Conservation (phyloP, 164 flowering plant genomes). For the Sextonia rubra region DNA sequence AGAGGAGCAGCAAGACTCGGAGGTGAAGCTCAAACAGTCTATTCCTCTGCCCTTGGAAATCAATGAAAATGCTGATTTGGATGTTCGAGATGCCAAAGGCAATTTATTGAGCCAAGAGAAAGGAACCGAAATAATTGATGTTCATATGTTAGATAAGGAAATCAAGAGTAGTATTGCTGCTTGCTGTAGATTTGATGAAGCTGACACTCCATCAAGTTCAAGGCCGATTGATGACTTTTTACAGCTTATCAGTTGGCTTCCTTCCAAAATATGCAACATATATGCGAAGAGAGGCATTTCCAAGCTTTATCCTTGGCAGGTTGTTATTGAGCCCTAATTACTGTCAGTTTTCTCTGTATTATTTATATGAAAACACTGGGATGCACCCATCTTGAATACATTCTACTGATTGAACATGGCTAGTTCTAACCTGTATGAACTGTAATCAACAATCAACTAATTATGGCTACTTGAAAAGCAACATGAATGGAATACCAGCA, state of each 20-base stretch:
- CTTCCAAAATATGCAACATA: constrained; percentile 65
- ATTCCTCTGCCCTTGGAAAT: constrained; percentile 4
- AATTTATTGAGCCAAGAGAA: constrained; percentile 15
- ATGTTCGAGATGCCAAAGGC: constrained; percentile 12
- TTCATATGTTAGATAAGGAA: constrained; percentile 18
- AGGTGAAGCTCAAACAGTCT: constrained; percentile 10
- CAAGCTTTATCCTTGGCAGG: constrained; percentile 93
- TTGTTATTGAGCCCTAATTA: constrained; percentile 14
- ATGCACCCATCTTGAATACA: no score
- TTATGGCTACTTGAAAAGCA: no score
- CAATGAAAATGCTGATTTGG: constrained; percentile 3
- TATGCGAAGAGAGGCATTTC: constrained; percentile 72
- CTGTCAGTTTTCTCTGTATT: neutral
- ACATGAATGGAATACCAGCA: no score
- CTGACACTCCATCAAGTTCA: constrained; percentile 65
- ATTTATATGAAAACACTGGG: no score
- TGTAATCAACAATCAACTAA: no score
- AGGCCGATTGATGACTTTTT: constrained; percentile 29
- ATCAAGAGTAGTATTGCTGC: constrained; percentile 13
- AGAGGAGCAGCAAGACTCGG: constrained; percentile 6
- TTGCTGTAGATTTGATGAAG: constrained; percentile 23
- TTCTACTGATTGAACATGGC: no score
- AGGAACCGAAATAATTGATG: neutral
- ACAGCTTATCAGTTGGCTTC: constrained; percentile 76
- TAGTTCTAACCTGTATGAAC: no score